Evolutionary conservation across 257 asterid species (phyloP).

Genomic region (Thymus mandschuricus): DNA sequence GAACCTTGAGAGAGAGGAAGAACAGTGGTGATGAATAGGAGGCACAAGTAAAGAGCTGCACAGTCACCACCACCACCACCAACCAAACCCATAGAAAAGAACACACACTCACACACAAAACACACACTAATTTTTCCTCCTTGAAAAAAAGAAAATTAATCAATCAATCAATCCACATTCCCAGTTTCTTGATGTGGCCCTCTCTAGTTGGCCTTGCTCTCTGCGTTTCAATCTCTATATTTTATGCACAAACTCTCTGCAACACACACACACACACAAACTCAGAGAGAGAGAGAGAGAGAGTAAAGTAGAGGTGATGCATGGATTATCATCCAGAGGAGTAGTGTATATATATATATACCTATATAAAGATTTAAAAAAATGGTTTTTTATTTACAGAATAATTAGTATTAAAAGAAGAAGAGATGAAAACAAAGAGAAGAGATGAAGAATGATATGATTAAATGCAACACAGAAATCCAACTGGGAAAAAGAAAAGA

Average conservation of each 20-base stretch:
- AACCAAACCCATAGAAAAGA: constrained; percentile 67
- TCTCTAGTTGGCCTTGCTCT: constrained; percentile 64
- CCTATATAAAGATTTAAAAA: not conserved
- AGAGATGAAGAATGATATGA: constrained; percentile 23
- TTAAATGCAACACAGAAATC: constrained; percentile 35
- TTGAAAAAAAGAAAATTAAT: constrained; percentile 11
- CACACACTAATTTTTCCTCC: constrained; percentile 29
- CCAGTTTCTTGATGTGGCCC: constrained; percentile 51
- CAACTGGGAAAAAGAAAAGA: constrained; percentile 39
- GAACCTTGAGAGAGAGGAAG: constrained; percentile 62
- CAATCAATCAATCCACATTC: constrained; percentile 18
- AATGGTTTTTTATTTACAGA: no score
- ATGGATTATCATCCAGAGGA: constrained; percentile 32
- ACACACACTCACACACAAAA: constrained; percentile 18
- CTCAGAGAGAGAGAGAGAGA: no score
- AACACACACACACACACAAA: constrained; percentile 1
- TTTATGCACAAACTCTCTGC: constrained; percentile 7
- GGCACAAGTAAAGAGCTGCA: constrained; percentile 38
- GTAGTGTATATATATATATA: not conserved
- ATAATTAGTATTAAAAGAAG: not conserved
- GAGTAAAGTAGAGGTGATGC: constrained; percentile 21
- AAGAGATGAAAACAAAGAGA: constrained; percentile 14
- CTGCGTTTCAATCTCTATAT: constrained; percentile 26
- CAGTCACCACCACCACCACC: constrained; percentile 51
- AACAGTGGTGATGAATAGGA: constrained; percentile 51